Evolutionary conservation across 73 alveolate genomes (phyloP).

Genomic region (Tetrahymena malaccensis): DNA sequence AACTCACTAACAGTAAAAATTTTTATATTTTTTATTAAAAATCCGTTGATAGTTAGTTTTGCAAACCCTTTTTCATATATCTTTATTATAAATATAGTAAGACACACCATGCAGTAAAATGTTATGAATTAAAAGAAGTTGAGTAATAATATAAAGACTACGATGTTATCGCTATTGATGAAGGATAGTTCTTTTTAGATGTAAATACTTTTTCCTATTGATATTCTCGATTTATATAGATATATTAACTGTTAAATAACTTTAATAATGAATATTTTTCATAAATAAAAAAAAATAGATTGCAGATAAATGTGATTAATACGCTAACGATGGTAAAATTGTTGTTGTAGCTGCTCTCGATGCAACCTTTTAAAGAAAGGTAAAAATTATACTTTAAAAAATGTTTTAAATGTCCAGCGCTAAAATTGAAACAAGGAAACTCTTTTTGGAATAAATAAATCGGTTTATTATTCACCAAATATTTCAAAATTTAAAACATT

Average conservation of each 20-base stretch:
- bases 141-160: slow-evolving; percentile 45
- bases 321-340: slow-evolving; percentile 79
- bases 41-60: not conserved
- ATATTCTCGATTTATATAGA: not conserved
- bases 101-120: slow-evolving; percentile 46
- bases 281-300: slow-evolving; percentile 10
- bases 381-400: not conserved
- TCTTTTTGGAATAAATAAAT: too few relatives aligned
- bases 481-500: not conserved
- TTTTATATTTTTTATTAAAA: not conserved
- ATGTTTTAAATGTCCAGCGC: not conserved
- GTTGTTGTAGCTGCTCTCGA: slow-evolving; percentile 88
- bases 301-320: slow-evolving; percentile 69
- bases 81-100: not conserved
- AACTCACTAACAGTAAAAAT: slow-evolving; percentile 69
- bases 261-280: not conserved
- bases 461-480: not conserved
- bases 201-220: not conserved
- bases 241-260: not conserved
- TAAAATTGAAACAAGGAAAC: not conserved
- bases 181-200: slow-evolving; percentile 93
- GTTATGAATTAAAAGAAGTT: slow-evolving; percentile 44
- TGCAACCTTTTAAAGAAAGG: slow-evolving; percentile 82
- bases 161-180: slow-evolving; percentile 98
- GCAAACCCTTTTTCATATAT: not conserved